Base-by-base conservation (phyloP, 306 rosid species). In the Purshia tridentata region DNA sequence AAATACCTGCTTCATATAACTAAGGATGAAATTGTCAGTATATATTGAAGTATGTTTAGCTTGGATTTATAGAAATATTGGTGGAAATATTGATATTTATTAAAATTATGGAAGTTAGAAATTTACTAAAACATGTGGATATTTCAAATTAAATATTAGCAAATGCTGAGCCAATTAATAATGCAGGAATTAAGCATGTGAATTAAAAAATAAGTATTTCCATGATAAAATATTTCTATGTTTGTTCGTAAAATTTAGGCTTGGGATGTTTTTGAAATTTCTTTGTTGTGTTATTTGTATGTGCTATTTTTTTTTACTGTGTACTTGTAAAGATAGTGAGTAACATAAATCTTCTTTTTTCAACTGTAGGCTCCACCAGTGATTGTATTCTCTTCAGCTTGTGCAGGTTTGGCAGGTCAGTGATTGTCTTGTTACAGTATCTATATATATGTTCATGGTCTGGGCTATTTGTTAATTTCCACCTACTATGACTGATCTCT, bases 361-460 rank as follows among this genome's bases (percentile, higher is more conserved):
- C 53, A 80, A 66, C 67, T 88, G 84, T 90, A 93, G 97, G 87
- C 98, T 70, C 98, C 98, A 1, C 98, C 98, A 11, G 97, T 93
- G 86, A 80, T 91, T 39, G 84, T 93, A 70, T 89, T 91, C 82
- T 93, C 98, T 81, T 93, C 97, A 20, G 89, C 90, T 70, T 93
- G 92, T 72, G 98, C 98, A 15, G 97, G 97, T 72, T 74, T 91
- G 75, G 87, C 96, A 82, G 97, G 97, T 90, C 37, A 71, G 75
- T 52, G 16, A 77, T 50, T 78, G 11, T 67, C 22, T 42, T 50
- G 14, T 49, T 51, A 40, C 40, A 12, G 18, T 53, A 40, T 1
- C 10, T 6, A 19, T 53, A 40, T 1, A 6, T 6, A 19, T 18
- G 74, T 15, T 18, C 58, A 18, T 19, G 6, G 41, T 56, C 37